phyloP scores from a whole-genome alignment of 2,329 filamentous ascomycete species.

The Elsinoe perseae region DNA sequence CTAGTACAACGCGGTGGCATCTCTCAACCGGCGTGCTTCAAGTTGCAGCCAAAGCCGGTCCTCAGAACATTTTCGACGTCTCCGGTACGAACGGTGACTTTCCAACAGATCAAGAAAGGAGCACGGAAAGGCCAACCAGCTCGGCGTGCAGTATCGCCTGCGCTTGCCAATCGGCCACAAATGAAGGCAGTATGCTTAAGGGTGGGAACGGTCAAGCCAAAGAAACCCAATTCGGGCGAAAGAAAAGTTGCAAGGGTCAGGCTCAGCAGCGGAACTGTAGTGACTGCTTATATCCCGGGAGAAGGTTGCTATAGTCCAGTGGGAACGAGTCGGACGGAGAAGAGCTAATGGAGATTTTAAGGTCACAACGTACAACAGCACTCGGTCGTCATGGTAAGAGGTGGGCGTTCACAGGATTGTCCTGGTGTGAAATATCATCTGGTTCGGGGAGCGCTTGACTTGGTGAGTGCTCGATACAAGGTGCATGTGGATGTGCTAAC shows the following conservation, averaged over 20 bases:
- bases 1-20: not conserved
- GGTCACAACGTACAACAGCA: constrained; percentile 98
- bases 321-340: not conserved
- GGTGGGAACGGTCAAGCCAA: constrained; percentile 87
- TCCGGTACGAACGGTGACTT: constrained; percentile 36
- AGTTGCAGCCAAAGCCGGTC: constrained; percentile 18
- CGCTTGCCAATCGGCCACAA: constrained; percentile 65
- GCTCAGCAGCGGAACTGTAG: constrained; percentile 74
- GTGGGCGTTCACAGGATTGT: constrained; percentile 91
- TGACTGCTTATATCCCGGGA: constrained; percentile 92
- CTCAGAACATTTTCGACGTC: constrained; percentile 35
- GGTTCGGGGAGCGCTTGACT: constrained; percentile 81
- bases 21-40: not conserved
- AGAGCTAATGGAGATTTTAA: constrained; percentile 26
- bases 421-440: constrained; percentile 95
- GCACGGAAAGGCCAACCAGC: constrained; percentile 72
- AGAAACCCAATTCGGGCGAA: constrained; percentile 98
- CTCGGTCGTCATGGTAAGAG: constrained; percentile 91
- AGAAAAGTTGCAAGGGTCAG: constrained; percentile 89
- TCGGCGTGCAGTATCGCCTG: constrained; percentile 81
- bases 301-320: constrained; percentile 55
- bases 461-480: constrained; percentile 55
- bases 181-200: constrained; percentile 96
- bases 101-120: constrained; percentile 52
- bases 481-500: constrained; percentile 23